Evolutionary conservation across 352 stramenopile species (phyloP).

Genomic region (Pythium oligandrum): DNA sequence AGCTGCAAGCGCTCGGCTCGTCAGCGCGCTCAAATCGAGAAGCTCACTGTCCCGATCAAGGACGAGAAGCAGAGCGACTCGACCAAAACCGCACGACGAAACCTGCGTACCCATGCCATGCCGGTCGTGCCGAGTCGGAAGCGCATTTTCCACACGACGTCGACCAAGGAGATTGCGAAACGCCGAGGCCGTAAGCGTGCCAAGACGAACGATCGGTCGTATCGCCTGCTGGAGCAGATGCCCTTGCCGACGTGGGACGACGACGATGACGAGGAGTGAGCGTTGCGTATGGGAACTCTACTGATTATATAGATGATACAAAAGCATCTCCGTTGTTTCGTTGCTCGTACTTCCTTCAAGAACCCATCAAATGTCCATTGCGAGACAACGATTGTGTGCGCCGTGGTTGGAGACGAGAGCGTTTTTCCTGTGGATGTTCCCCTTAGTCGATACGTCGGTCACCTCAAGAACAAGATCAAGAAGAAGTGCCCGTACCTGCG

Average conservation of each 20-base stretch:
- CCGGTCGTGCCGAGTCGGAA: conserved; percentile 52
- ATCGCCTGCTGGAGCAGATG: conserved; percentile 62
- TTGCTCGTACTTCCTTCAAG: too few species aligned
- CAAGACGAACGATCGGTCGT: conserved; percentile 39
- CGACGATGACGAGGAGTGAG: conserved; percentile 17
- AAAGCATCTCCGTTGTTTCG: too few species aligned
- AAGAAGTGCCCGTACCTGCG: too few species aligned
- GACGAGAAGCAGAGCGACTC: background rate
- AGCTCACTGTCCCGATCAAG: background rate
- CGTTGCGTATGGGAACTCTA: too few species aligned
- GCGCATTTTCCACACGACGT: conserved; percentile 47
- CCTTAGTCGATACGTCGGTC: too few species aligned
- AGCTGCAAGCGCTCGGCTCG: conserved; percentile 55
- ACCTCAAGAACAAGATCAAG: too few species aligned
- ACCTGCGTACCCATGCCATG: conserved; percentile 39
- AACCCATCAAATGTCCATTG: too few species aligned
- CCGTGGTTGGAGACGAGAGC: too few species aligned
- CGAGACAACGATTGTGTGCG: too few species aligned
- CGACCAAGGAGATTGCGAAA: conserved; percentile 24
- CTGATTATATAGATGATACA: too few species aligned
- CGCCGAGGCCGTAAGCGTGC: conserved; percentile 52
- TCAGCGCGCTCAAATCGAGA: conserved; percentile 11
- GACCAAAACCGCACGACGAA: conserved; percentile 16
- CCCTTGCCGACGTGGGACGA: conserved; percentile 44
- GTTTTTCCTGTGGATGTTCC: too few species aligned